phyloP scores from a whole-genome alignment of 139 green algal species.

The Chlamydomonas schloesseri region DNA sequence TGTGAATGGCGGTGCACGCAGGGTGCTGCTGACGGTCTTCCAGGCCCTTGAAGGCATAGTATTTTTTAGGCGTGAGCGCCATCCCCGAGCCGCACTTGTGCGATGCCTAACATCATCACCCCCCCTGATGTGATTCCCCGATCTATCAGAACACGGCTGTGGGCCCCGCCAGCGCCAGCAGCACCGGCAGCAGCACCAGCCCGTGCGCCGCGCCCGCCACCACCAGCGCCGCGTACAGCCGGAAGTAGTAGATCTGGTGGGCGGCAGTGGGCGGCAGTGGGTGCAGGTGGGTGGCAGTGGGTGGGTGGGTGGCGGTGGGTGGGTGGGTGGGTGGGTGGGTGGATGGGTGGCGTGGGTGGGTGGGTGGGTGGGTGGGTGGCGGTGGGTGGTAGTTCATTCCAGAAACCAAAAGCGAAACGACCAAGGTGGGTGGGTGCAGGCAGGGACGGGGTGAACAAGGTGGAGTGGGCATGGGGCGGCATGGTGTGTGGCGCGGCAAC shows the following conservation, averaged over 20 bases:
- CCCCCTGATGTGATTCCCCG: not conserved
- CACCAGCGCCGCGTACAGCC: constrained; percentile 90
- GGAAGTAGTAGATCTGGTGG: constrained; percentile 15
- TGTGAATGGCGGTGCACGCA: too few relatives aligned
- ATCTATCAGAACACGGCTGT: not conserved
- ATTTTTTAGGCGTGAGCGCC: too few relatives aligned
- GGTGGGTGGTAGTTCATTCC: not conserved
- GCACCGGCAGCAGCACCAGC: constrained; percentile 89
- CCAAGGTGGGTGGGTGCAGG: too few relatives aligned
- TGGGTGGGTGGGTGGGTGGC: not conserved
- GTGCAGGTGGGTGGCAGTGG: not conserved
- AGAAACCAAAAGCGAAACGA: too few relatives aligned
- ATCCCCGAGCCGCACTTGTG: too few relatives aligned
- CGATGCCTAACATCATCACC: too few relatives aligned
- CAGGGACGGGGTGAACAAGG: too few relatives aligned
- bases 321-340: not conserved
- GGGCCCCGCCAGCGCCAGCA: constrained; percentile 77
- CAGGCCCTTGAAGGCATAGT: too few relatives aligned
- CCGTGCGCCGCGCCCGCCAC: constrained; percentile 87
- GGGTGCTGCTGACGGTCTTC: too few relatives aligned
- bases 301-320: not conserved
- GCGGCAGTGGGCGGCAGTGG: not conserved
- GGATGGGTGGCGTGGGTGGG: too few relatives aligned
- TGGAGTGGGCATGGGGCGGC: too few relatives aligned
- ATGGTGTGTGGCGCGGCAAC: too few relatives aligned